These are phyloP conservation scores for Trichoderma asperellum DNA, from an alignment of 2,329 filamentous ascomycete genomes.

Conservation along the genomic window DNA sequence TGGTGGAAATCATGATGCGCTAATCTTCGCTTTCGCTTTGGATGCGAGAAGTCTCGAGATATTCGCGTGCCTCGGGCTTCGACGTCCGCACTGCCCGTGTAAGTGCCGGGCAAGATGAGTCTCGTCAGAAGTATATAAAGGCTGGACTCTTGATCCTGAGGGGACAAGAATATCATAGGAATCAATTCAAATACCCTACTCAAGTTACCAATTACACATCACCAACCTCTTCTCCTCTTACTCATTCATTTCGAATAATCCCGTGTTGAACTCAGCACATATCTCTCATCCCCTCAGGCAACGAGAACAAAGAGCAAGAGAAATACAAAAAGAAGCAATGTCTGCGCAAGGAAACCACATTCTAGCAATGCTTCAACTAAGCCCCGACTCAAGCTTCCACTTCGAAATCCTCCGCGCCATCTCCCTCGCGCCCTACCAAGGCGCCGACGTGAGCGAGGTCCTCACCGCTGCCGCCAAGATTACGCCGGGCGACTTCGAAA, in stretches of 20 bases:
- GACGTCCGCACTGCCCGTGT: background rate
- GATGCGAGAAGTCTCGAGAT: background rate
- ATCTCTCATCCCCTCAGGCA: background rate
- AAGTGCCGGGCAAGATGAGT: background rate
- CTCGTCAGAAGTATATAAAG: background rate
- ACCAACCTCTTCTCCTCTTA: background rate
- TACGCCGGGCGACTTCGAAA: conserved; percentile 34
- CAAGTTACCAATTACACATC: background rate
- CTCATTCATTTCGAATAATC: background rate
- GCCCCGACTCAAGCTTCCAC: conserved; percentile 34
- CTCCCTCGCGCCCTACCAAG: conserved; percentile 33
- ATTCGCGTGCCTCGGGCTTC: background rate
- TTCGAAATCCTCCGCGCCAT: conserved; percentile 36
- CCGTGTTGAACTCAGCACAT: background rate
- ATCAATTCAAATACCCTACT: background rate
- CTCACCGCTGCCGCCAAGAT: conserved; percentile 36
- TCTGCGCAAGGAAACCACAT: background rate
- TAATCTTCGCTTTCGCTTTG: background rate
- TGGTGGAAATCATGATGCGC: background rate
- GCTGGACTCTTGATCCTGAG: background rate
- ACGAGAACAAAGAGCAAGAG: background rate
- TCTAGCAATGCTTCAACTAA: conserved; percentile 32
- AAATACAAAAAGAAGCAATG: background rate
- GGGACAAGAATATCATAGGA: background rate
- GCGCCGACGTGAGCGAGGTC: conserved; percentile 40